Evolutionary conservation across 1,284 basidiomycete species (phyloP).

Genomic region (Retiboletus fuscus): DNA sequence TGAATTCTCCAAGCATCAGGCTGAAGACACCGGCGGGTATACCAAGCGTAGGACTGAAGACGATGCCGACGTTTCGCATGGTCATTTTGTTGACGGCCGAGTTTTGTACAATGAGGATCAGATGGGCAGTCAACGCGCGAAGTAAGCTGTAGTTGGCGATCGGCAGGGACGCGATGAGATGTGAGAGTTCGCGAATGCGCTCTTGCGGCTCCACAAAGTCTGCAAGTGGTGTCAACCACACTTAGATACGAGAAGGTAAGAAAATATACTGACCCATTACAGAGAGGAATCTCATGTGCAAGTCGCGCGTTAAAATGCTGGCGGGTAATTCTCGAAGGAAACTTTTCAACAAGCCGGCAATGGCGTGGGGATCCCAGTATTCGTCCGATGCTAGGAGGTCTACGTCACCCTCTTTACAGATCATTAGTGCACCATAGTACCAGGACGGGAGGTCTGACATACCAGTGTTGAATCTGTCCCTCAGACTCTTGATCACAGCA

Average conservation of each 20-base stretch:
- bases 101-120: slow-evolving; percentile 95
- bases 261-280: slow-evolving; percentile 81
- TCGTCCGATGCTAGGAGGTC: slow-evolving; percentile 88
- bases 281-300: slow-evolving; percentile 88
- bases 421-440: slow-evolving; percentile 27
- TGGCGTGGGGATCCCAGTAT: slow-evolving; percentile 95
- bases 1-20: slow-evolving; percentile 92
- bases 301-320: slow-evolving; percentile 90
- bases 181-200: slow-evolving; percentile 87
- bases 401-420: slow-evolving; percentile 84
- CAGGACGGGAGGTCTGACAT: slow-evolving; percentile 43
- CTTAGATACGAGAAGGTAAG: slow-evolving; percentile 16
- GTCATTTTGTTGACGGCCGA: slow-evolving; percentile 97
- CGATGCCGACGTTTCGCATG: slow-evolving; percentile 97
- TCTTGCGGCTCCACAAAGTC: slow-evolving; percentile 91
- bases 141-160: slow-evolving; percentile 94
- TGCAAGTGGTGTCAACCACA: slow-evolving; percentile 47
- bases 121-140: slow-evolving; percentile 92
- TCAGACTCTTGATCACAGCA: slow-evolving; percentile 93
- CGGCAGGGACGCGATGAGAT: slow-evolving; percentile 88
- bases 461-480: slow-evolving; percentile 93
- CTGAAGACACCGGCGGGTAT: slow-evolving; percentile 96
- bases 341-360: slow-evolving; percentile 91
- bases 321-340: slow-evolving; percentile 92
- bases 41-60: slow-evolving; percentile 94